Base-by-base conservation (phyloP, 179 eudicot species). In the Corrigiola litoralis region DNA sequence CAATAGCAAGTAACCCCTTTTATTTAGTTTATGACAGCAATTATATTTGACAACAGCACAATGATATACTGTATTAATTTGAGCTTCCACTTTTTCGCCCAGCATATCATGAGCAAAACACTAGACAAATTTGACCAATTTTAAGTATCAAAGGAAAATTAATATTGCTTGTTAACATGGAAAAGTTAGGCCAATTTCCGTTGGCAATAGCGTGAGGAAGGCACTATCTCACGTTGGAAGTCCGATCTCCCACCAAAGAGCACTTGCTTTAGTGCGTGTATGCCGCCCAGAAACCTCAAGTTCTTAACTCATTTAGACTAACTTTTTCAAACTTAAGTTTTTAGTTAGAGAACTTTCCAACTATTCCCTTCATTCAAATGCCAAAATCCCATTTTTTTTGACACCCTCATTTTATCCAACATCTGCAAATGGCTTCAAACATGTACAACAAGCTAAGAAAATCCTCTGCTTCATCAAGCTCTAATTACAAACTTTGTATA, bases 401-500 rank as follows among this genome's bases (percentile, higher is more conserved):
- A n/a, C n/a, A n/a, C n/a, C n/a, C n/a, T n/a, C n/a, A n/a, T n/a
- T n/a, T n/a, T n/a, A n/a, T n/a, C n/a, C n/a, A n/a, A n/a, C n/a
- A n/a, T n/a, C n/a, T n/a, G n/a, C n/a, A n/a, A 38, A 85, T 85
- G 90, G 85, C 88, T 27, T 75, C 79, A 66, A 76, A 76, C 63
- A 68, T 76, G 72, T 68, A 51, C 70, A 77, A 65, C 52, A 76
- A 83, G 53, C 58, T 72, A 65, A 89, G 75, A 47, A 84, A 80
- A 66, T 65, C 89, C 5, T 33, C 38, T 24, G 28, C 13, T 38
- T 16, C 69, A 25, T 79, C 78, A 55, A 78, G 31, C 69, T 86
- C 72, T 54, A 82, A 40, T 45, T 82, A 81, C 65, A 83, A 67
- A 38, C 95, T 92, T 31, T 72, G 87, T 67, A 79, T 91, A 27